Evolutionary conservation across 2,329 filamentous ascomycete species (phyloP).

Genomic region (Scopulariopsis brevicaulis): DNA sequence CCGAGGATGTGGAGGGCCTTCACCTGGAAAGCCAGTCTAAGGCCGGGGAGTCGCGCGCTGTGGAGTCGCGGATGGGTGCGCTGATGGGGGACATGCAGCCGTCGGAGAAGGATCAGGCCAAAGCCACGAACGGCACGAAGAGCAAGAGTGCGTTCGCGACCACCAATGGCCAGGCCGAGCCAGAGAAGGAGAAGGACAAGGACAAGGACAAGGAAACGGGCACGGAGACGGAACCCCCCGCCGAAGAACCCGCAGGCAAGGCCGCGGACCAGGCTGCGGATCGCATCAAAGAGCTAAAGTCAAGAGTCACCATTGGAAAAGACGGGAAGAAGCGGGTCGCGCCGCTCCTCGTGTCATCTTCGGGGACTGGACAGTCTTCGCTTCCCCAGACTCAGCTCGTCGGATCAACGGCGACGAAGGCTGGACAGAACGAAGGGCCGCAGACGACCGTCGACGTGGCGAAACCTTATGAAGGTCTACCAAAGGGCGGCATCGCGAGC

Average conservation of each 20-base stretch:
- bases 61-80: slow-evolving; percentile 95
- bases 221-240: slow-evolving; percentile 16
- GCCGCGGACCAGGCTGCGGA: slow-evolving; percentile 40
- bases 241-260: slow-evolving; percentile 29
- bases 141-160: slow-evolving; percentile 14
- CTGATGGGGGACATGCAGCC: slow-evolving; percentile 77
- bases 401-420: slow-evolving; percentile 56
- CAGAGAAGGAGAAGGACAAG: slow-evolving; percentile 21
- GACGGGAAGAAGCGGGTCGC: slow-evolving; percentile 95
- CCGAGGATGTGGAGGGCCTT: slow-evolving; percentile 84
- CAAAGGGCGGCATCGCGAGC: slow-evolving; percentile 75
- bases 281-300: slow-evolving; percentile 58
- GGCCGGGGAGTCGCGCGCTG: slow-evolving; percentile 76
- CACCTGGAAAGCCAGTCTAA: slow-evolving; percentile 86
- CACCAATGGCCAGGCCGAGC: slow-evolving; percentile 23
- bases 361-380: slow-evolving; percentile 76
- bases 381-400: slow-evolving; percentile 82
- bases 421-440: slow-evolving; percentile 57
- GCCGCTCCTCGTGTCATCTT: slow-evolving; percentile 81
- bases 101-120: slow-evolving; percentile 40
- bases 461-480: slow-evolving; percentile 86
- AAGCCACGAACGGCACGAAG: slow-evolving; percentile 37
- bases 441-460: slow-evolving; percentile 81
- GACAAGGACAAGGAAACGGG: slow-evolving; percentile 31
- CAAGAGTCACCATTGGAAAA: slow-evolving; percentile 87